Conservation (phyloP, 306 rosid genomes). For the Begonia fuchsioides region DNA sequence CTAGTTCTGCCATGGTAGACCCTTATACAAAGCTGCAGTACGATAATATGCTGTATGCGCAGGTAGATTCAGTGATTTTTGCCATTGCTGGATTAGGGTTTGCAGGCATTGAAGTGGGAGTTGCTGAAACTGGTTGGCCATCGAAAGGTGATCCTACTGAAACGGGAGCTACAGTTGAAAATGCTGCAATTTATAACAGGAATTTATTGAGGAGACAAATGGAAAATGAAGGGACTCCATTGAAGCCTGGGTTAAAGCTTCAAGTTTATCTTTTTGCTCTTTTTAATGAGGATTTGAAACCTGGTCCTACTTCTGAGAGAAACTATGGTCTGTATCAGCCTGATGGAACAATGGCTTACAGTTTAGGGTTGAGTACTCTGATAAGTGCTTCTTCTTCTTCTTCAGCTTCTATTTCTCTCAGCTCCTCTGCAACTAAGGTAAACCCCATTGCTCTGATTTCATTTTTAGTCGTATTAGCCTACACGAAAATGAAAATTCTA, state of each 20-base stretch:
- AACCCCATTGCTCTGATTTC: slow-evolving; percentile 5
- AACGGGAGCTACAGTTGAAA: slow-evolving; percentile 51
- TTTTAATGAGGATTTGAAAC: slow-evolving; percentile 87
- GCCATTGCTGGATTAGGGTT: slow-evolving; percentile 75
- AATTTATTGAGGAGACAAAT: slow-evolving; percentile 69
- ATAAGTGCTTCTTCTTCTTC: slow-evolving; percentile 28
- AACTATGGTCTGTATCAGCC: slow-evolving; percentile 85
- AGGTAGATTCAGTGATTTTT: slow-evolving; percentile 65
- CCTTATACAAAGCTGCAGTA: slow-evolving; percentile 59
- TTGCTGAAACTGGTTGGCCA: slow-evolving; percentile 96
- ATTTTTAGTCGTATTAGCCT: not conserved
- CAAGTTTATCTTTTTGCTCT: slow-evolving; percentile 79
- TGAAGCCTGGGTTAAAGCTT: slow-evolving; percentile 57
- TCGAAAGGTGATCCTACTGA: slow-evolving; percentile 64
- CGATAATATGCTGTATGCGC: slow-evolving; percentile 90
- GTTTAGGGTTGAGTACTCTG: slow-evolving; percentile 33
- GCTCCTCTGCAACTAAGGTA: slow-evolving; percentile 58
- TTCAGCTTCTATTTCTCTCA: slow-evolving; percentile 41
- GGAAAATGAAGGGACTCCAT: slow-evolving; percentile 75
- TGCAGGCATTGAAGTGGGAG: slow-evolving; percentile 54
- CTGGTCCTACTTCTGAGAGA: slow-evolving; percentile 84
- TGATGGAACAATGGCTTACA: slow-evolving; percentile 75
- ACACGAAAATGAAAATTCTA: slow-evolving; percentile 8
- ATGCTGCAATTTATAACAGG: slow-evolving; percentile 70
- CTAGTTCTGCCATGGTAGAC: slow-evolving; percentile 56